These are phyloP conservation scores for Cyamopsis tetragonoloba DNA, from an alignment of 306 rosid genomes.

Conservation along the genomic window DNA sequence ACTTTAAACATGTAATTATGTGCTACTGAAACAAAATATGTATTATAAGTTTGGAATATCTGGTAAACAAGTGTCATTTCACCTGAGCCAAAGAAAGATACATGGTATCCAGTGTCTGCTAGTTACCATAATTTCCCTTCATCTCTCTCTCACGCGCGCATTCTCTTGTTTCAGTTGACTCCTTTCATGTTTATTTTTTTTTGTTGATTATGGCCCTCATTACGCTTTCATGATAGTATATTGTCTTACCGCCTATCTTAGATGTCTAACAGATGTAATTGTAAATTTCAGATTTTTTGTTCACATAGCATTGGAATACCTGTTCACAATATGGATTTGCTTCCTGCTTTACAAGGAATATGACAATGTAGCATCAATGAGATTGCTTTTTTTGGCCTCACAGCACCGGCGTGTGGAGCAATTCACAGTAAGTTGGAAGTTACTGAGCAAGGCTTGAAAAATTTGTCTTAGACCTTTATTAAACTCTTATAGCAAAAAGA, in stretches of 20 bases:
- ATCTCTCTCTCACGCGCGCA: not conserved
- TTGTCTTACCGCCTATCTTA: not conserved
- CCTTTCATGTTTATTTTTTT: not conserved
- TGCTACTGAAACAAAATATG: not conserved
- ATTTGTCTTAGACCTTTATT: not conserved
- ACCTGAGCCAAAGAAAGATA: not conserved
- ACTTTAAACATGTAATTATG: not conserved
- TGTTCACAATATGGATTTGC: conserved; percentile 81
- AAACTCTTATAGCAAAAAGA: not conserved
- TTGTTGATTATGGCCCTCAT: not conserved
- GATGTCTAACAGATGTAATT: conserved; percentile 18
- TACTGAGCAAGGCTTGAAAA: not conserved
- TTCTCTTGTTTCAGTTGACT: not conserved
- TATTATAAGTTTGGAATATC: not conserved
- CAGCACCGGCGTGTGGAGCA: conserved; percentile 78
- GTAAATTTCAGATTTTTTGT: conserved; percentile 70
- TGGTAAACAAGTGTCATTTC: not conserved
- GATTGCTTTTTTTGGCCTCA: conserved; percentile 77
- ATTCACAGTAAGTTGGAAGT: conserved; percentile 62
- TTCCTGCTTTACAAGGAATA: conserved; percentile 79
- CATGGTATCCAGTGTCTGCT: not conserved
- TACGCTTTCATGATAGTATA: not conserved
- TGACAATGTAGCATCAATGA: conserved; percentile 60
- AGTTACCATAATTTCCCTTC: not conserved
- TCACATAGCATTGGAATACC: conserved; percentile 84